Base-by-base conservation (phyloP, 1,284 basidiomycete species). In the Tylopilus sp. region DNA sequence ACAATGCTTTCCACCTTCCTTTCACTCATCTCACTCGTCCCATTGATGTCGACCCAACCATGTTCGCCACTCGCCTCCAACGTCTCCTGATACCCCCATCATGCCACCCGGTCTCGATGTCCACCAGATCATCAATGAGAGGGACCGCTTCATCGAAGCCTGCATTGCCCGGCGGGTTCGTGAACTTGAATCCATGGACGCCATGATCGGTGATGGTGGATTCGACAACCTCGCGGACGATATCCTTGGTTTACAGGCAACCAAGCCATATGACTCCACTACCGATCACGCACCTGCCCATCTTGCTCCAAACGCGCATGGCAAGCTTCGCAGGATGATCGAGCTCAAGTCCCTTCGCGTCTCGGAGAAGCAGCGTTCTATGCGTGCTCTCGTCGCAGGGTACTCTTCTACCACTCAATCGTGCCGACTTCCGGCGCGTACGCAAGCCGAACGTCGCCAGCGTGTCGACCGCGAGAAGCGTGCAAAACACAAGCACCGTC, bases 101-200 rank as follows among this genome's bases (percentile, higher is more conserved):
- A 94, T 96, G 87, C 98, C 98, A 0, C 82, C 86, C n/a, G 97
- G 98, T 22, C 89, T 99, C 22, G 97, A 99, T 77, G 94, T 96
- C 1, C 92, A 96, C 69, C 89, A 96, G 67, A 85, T 99, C 67
- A 86, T 97, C 74, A 92, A 95, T 68, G 97, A 99, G 80, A 90
- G 97, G 36, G 95, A 98, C 73, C 88, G 94, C 12, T 97, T 91
- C 77, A 90, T 99, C 62, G 94, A 98, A 74, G 93, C 94, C 3
- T 91, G 97, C 39, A 92, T 99, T 65, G 87, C 91, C 61, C 95
- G 98, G 81, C 90, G 97, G 33, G 92, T 98, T 67, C 88, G 88
- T 49, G 97, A 99, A 78, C 89, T 99, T 26, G 95, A 98, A 79
- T 81, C 84, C 53, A 80, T 99, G 74, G 91, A 95, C 2, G 87